phyloP scores from a whole-genome alignment of 805 yeast species.

The Cephaloascus fragrans region DNA sequence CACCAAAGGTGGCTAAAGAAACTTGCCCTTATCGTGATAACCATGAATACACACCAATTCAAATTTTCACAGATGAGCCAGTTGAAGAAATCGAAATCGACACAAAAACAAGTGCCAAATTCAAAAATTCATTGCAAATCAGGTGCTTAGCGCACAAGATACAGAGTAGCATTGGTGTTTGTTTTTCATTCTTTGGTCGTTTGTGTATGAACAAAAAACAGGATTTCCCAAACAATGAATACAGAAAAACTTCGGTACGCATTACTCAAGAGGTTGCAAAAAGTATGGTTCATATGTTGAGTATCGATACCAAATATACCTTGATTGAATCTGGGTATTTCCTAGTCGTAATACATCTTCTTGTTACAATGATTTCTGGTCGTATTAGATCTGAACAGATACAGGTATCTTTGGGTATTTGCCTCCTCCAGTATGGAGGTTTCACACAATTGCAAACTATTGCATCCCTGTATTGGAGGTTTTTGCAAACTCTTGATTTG shows the following conservation, averaged over 20 bases:
- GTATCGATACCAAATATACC: constrained; percentile 9
- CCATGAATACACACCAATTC: constrained; percentile 26
- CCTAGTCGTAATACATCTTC: constrained; percentile 24
- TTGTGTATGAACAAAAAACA: constrained; percentile 39
- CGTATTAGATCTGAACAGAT: constrained; percentile 17
- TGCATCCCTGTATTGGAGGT: constrained; percentile 12
- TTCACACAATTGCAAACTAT: constrained; percentile 20
- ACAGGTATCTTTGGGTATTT: constrained; percentile 30
- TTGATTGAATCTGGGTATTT: constrained; percentile 15
- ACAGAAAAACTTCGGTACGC: constrained; percentile 29
- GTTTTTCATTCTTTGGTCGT: constrained; percentile 33
- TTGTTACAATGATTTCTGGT: constrained; percentile 17
- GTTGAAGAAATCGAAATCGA: constrained; percentile 18
- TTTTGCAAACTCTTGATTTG: constrained; percentile 7
- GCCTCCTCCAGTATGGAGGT: constrained; percentile 45
- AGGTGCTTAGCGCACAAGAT: constrained; percentile 40
- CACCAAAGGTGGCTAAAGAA: constrained; percentile 33
- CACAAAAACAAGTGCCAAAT: constrained; percentile 45
- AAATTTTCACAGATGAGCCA: constrained; percentile 35
- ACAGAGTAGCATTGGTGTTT: constrained; percentile 31
- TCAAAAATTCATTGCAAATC: constrained; percentile 50
- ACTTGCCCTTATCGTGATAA: constrained; percentile 24
- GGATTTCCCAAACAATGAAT: constrained; percentile 21
- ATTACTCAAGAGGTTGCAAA: constrained; percentile 23
- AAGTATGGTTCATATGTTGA: constrained; percentile 16